Percentiles rank a stretch among this genome's conserved stretches.
phyloP scores from a whole-genome alignment of 1,139 yeast genomes.

The Groenewaldozyma sp. region DNA sequence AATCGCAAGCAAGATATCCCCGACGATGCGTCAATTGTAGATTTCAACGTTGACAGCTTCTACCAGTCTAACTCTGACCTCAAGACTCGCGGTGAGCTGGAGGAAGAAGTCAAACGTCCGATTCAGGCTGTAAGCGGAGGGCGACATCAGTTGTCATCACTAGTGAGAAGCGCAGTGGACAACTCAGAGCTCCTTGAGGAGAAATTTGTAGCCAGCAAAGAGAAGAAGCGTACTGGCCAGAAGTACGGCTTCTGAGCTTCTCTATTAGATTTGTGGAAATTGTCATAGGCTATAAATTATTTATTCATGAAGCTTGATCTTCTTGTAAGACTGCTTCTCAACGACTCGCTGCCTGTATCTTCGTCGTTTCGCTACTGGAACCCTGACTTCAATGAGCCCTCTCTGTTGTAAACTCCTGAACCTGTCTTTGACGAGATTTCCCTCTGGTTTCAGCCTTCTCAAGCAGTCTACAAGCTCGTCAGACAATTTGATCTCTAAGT shows the following conservation, averaged over 20 bases:
- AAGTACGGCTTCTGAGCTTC: constrained; percentile 26
- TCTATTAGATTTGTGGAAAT: too few relatives aligned
- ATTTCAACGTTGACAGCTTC: constrained; percentile 25
- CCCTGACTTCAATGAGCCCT: constrained; percentile 81
- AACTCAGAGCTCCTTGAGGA: constrained; percentile 26
- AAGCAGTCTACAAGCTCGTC: constrained; percentile 83
- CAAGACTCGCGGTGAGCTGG: constrained; percentile 16
- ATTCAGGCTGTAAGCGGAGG: constrained; percentile 24
- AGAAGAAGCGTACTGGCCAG: constrained; percentile 19
- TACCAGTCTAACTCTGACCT: constrained; percentile 20
- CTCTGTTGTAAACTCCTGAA: constrained; percentile 72
- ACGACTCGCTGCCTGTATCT: constrained; percentile 61
- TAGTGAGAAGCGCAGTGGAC: constrained; percentile 23
- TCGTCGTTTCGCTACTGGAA: constrained; percentile 59
- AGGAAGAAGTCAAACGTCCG: constrained; percentile 17
- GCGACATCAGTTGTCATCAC: constrained; percentile 23
- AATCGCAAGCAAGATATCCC: constrained; percentile 3
- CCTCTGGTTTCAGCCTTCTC: constrained; percentile 83
- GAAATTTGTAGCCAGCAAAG: constrained; percentile 17
- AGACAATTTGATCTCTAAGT: constrained; percentile 73
- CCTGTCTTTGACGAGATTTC: constrained; percentile 73
- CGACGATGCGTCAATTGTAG: constrained; percentile 13
- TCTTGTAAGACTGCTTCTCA: constrained; percentile 90
- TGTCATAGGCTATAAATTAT: not conserved
- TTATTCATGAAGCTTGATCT: constrained; percentile 41